These are phyloP conservation scores for Cordyceps tenuipes DNA, from an alignment of 2,329 filamentous ascomycete genomes.

Conservation along the genomic window DNA sequence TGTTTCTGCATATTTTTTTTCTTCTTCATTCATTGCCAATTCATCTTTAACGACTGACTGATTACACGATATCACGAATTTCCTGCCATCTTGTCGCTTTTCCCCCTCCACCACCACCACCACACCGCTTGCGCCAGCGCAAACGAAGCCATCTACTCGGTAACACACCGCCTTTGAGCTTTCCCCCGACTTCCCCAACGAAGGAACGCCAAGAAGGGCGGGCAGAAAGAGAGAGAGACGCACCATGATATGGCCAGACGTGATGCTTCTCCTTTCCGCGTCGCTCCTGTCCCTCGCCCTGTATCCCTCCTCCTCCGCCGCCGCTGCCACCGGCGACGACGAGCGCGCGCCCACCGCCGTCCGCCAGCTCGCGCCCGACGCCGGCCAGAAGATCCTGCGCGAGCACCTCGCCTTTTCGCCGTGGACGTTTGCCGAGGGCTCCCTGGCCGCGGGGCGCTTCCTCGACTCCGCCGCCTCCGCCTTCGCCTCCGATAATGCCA, in stretches of 20 bases:
- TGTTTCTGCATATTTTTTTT: no score
- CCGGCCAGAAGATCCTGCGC: slow-evolving; percentile 64
- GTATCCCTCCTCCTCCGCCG: slow-evolving; percentile 22
- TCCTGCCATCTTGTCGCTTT: not conserved
- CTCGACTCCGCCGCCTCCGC: slow-evolving; percentile 23
- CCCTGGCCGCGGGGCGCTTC: slow-evolving; percentile 23
- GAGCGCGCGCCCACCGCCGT: slow-evolving; percentile 48
- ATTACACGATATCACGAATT: not conserved
- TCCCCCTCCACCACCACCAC: not conserved
- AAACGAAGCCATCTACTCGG: not conserved
- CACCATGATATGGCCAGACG: slow-evolving; percentile 31
- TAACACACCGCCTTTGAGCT: not conserved
- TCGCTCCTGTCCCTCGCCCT: slow-evolving; percentile 39
- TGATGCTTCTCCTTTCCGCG: slow-evolving; percentile 31
- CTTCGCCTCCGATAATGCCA: no score
- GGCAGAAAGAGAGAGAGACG: not conserved
- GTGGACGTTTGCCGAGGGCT: slow-evolving; percentile 21
- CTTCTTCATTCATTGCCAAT: not conserved
- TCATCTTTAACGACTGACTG: not conserved
- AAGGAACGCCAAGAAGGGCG: not conserved
- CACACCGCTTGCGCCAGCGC: not conserved
- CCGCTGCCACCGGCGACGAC: slow-evolving; percentile 23
- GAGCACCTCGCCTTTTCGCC: slow-evolving; percentile 51
- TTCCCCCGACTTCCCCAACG: not conserved
- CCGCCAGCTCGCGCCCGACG: slow-evolving; percentile 63